Evolutionary conservation across 805 yeast genomes (phyloP), one percentile per base, ranked within the genome.

Genomic region (Candida easanensis): DNA sequence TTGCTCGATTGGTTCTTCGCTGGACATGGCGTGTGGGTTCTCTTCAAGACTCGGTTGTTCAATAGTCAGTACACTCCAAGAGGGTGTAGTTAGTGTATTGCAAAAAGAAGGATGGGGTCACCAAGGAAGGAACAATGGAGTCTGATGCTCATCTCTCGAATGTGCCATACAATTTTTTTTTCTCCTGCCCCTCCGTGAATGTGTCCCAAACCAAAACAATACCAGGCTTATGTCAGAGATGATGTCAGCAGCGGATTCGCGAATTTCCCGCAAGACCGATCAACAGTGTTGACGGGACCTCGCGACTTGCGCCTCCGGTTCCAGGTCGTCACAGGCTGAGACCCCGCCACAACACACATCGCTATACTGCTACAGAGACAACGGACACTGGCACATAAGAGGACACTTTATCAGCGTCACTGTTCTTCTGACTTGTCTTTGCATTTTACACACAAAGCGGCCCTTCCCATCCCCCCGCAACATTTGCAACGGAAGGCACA

Each of bases 1-100:
- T 18, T 57, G 59, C 10, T 46, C 30, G 18, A 50, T 41, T 27
- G 52, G 53, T 32, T 54, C 58, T 45, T 52, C 58, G 9, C 47
- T 35, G 16, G 58, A 49, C 60, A 56, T 56, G 8, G 21, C 33
- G 30, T 9, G n/a, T 13, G 10, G 10, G 30, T 26, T 26, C 30
- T 26, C 14, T 8, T 8, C 6, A 13, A 13, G n/a, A 16, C 11
- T 16, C 20, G 33, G 9, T 15, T 7, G n/a, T 9, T 31, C 20
- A 15, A 16, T 4, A 31, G 16, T 15, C 32, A 5, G 15, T n/a
- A n/a, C n/a, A n/a, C n/a, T n/a, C n/a, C 30, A 26, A 26, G 8
- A 26, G 15, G 15, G 25, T 8, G 25, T 22, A 10, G 25, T 7
- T 7, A 8, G 7, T 22, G 25, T 22, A 22, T 18, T 31, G 8